Base-by-base conservation (phyloP, 1,139 yeast genomes). In the Yamadazyma songkhlaensis region DNA sequence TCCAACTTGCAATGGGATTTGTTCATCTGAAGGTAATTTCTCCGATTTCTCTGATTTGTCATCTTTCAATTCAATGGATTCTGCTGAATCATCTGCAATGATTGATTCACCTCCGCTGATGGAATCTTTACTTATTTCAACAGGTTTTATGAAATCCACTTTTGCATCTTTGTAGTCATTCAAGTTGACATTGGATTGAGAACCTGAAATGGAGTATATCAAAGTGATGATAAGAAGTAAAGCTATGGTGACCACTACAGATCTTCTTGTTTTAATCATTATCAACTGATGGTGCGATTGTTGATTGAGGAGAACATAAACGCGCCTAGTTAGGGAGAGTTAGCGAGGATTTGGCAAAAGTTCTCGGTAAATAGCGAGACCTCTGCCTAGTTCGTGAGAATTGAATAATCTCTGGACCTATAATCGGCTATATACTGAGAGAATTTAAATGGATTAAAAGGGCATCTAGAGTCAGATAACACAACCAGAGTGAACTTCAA, bases 251-350 rank as follows among this genome's bases (percentile, higher is more conserved):
- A 44, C 39, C 4, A 43, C 29, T 8, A 48, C 29, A 3, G 52
- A 49, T 38, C 46, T 43, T 34, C 47, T 48, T 14, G 37, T 25
- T 36, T 48, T 48, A 21, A 46, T 36, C 47, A 44, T 45, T 15
- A 27, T 15, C 29, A 17, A 17, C 20, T 17, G 20, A 17, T 27
- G 11, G 13, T n/a, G 25, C 10, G 25, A 24, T 24, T 24, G 11
- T 25, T 11, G 14, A 17, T 11, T 36, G 24, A 24, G 20, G 22
- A 15, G 13, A 10, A 11, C 13, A 8, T 11, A 10, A 9, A 24
- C 11, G 12, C 26, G 12, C 12, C 4, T 4, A 24, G 5, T 10
- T 24, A 5, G 8, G 6, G 6, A 13, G 28, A n/a, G 12, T 11
- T 25, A 25, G 4, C 20, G 20, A 17, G 20, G 6, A 6, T 17